Evolutionary conservation across 1,284 basidiomycete genomes (phyloP).

Genomic region (Malassezia globosa): DNA sequence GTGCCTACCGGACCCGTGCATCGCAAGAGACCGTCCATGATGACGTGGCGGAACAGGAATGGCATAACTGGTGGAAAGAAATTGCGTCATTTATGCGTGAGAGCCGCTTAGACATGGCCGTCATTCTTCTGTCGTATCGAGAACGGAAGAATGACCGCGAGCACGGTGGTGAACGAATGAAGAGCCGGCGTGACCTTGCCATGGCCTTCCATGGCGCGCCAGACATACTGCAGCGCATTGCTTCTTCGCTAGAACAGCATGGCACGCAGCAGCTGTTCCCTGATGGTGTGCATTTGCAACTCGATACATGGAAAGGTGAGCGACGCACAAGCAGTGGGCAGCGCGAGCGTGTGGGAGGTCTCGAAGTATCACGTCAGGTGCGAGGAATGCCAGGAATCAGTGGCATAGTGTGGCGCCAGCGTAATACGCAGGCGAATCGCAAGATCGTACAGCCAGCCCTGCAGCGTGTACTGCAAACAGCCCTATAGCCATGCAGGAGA

Average conservation of each 20-base stretch:
- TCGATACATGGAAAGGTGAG: constrained; percentile 4
- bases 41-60: constrained; percentile 21
- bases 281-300: background rate
- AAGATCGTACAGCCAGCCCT: constrained; percentile 39
- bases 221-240: background rate
- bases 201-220: constrained; percentile 7
- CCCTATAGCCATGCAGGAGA: constrained; percentile 16
- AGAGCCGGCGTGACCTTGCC: constrained; percentile 32
- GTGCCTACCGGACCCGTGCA: constrained; percentile 15
- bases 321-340: constrained; percentile 18
- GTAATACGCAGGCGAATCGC: constrained; percentile 35
- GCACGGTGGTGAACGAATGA: too few relatives aligned
- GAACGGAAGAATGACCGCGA: constrained; percentile 18
- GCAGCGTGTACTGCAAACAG: constrained; percentile 16
- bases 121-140: constrained; percentile 30
- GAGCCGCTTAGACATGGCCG: constrained; percentile 25
- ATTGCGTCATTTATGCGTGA: constrained; percentile 28
- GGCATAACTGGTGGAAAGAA: constrained; percentile 30
- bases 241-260: background rate
- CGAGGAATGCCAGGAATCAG: constrained; percentile 11
- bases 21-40: constrained; percentile 13
- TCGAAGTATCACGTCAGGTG: constrained; percentile 20
- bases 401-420: constrained; percentile 32
- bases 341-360: constrained; percentile 24
- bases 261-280: background rate